Percentiles rank a stretch among this genome's conserved stretches.
phyloP scores from a whole-genome alignment of 23 red algal genomes.

The Chondrus crispus region DNA sequence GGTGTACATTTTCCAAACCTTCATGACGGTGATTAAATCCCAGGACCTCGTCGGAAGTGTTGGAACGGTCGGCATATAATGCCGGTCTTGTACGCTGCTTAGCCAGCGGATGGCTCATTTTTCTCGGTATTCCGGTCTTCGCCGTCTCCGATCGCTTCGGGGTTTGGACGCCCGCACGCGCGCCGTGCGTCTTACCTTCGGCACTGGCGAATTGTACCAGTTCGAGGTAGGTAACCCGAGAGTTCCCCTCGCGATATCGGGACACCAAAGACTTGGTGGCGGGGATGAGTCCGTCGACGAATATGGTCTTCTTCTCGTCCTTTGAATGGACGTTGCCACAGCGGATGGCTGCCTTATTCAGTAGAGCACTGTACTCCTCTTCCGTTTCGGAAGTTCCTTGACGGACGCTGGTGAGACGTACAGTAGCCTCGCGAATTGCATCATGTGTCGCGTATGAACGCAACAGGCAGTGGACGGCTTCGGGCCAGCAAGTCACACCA shows the following conservation, averaged over 20 bases:
- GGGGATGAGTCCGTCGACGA: slow-evolving; percentile 5
- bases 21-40: too few relatives aligned
- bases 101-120: too few relatives aligned
- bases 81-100: too few relatives aligned
- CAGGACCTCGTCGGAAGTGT: too few relatives aligned
- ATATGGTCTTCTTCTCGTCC: not conserved
- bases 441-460: not conserved
- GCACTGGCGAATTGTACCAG: not conserved
- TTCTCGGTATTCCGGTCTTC: too few relatives aligned
- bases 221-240: not conserved
- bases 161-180: not conserved
- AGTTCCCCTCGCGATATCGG: not conserved
- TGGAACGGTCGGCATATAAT: too few relatives aligned
- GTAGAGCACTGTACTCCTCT: not conserved
- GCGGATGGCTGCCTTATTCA: not conserved
- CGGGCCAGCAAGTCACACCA: not conserved
- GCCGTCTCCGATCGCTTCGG: too few relatives aligned
- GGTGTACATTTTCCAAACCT: too few relatives aligned
- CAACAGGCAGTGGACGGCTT: not conserved
- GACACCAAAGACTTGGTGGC: not conserved
- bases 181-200: not conserved
- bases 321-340: slow-evolving; percentile 16
- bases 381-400: slow-evolving; percentile 14
- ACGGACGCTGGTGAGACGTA: not conserved
- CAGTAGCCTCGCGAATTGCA: not conserved